phyloP scores from a whole-genome alignment of 352 stramenopile genomes.

The Phytophthora fragariae region DNA sequence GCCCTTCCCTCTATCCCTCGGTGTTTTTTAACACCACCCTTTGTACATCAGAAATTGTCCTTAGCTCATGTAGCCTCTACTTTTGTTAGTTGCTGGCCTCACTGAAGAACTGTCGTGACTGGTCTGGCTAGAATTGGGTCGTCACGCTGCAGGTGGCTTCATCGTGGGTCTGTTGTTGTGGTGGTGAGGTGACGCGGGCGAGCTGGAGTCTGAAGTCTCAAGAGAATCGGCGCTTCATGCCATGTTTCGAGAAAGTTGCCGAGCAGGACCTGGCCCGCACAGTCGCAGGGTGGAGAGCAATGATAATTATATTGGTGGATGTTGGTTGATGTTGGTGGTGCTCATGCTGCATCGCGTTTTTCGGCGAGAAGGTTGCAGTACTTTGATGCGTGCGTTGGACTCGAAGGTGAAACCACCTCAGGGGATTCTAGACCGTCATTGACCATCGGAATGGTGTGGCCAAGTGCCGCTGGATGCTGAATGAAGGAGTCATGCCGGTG shows the following conservation, averaged over 20 bases:
- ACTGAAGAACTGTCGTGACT: background rate
- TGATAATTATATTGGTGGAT: slow-evolving; percentile 1
- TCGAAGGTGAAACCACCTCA: slow-evolving; percentile 16
- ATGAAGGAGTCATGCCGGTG: slow-evolving; percentile 1
- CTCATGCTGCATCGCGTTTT: slow-evolving; percentile 12
- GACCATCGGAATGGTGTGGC: background rate
- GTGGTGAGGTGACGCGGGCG: background rate
- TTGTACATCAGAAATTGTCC: slow-evolving; percentile 44
- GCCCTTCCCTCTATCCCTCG: slow-evolving; percentile 50
- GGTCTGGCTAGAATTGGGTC: background rate
- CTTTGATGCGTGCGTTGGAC: slow-evolving; percentile 20
- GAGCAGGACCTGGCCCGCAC: background rate
- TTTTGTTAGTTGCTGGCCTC: background rate
- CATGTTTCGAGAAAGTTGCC: background rate
- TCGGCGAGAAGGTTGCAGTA: slow-evolving; percentile 16
- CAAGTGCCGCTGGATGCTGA: slow-evolving; percentile 10
- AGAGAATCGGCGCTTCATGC: background rate
- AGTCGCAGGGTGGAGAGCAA: background rate
- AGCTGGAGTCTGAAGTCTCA: background rate
- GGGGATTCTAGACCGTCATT: background rate
- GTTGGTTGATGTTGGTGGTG: slow-evolving; percentile 2
- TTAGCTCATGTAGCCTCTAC: background rate
- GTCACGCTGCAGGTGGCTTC: background rate
- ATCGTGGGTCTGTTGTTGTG: background rate
- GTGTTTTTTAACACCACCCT: slow-evolving; percentile 93